Evolutionary conservation across 176 grass and related monocot species (phyloP).

Genomic region (Eragrostis nindensis): DNA sequence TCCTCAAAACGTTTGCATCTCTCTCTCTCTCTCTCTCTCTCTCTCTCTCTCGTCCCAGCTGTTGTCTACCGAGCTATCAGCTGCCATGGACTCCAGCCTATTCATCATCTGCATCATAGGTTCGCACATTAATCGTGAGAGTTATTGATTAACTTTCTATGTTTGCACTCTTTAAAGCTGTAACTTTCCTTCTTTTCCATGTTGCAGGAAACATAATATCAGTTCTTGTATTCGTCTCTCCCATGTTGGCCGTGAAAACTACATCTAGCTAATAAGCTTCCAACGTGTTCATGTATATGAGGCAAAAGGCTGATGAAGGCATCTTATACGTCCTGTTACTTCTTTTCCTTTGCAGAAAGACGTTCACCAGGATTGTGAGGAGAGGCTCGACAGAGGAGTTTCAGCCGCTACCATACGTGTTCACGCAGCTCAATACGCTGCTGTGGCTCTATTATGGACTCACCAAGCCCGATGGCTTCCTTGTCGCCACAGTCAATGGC

Average conservation of each 20-base stretch:
- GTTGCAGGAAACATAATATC: background rate
- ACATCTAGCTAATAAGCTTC: background rate
- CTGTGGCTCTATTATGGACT: conserved; percentile 79
- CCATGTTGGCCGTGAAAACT: background rate
- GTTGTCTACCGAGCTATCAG: background rate
- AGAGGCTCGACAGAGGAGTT: conserved; percentile 60
- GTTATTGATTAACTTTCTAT: background rate
- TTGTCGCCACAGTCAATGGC: conserved; percentile 67
- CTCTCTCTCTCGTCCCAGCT: no score
- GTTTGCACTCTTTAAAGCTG: background rate
- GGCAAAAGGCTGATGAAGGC: background rate
- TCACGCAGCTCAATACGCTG: conserved; percentile 55
- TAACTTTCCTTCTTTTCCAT: background rate
- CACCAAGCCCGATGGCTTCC: conserved; percentile 67
- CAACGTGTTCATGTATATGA: background rate
- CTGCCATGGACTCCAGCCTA: background rate
- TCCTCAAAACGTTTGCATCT: background rate
- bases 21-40: no score
- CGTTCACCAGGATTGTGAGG: conserved; percentile 61
- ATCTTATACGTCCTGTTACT: background rate
- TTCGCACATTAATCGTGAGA: background rate
- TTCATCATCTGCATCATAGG: background rate
- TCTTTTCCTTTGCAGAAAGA: conserved; percentile 30
- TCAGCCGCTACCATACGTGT: conserved; percentile 52
- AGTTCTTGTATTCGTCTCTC: background rate